These are phyloP conservation scores for Amanita exitialis DNA, from an alignment of 768 basidiomycete species.

Conservation along the genomic window DNA sequence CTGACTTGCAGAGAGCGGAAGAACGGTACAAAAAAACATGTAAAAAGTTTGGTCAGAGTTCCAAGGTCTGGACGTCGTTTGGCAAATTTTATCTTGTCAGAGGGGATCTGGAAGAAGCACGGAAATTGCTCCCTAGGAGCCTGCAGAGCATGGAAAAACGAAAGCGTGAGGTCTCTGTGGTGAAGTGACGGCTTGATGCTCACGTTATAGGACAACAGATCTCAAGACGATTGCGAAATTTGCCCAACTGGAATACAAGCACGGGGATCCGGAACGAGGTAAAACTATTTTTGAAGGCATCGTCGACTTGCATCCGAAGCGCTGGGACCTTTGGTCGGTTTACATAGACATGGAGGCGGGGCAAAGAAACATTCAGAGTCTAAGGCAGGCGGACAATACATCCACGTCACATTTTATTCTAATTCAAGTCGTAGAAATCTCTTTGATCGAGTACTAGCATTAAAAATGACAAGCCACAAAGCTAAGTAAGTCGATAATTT, in stretches of 20 bases:
- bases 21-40: slow-evolving; percentile 80
- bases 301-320: slow-evolving; percentile 89
- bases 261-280: slow-evolving; percentile 90
- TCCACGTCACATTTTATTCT: not conserved
- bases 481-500: slow-evolving; percentile 64
- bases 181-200: not conserved
- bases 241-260: slow-evolving; percentile 90
- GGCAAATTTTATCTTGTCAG: slow-evolving; percentile 73
- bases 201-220: slow-evolving; percentile 37
- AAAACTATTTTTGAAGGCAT: slow-evolving; percentile 96
- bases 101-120: slow-evolving; percentile 68
- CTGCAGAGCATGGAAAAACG: slow-evolving; percentile 88
- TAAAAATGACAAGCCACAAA: slow-evolving; percentile 91
- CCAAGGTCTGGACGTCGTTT: slow-evolving; percentile 89
- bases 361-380: slow-evolving; percentile 66
- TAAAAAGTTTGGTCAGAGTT: slow-evolving; percentile 92
- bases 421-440: slow-evolving; percentile 45
- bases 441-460: slow-evolving; percentile 74
- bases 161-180: slow-evolving; percentile 64
- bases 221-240: slow-evolving; percentile 93
- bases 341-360: slow-evolving; percentile 95
- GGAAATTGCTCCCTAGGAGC: slow-evolving; percentile 78
- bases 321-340: slow-evolving; percentile 91
- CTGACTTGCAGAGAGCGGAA: slow-evolving; percentile 65
- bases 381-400: slow-evolving; percentile 40